Conservation (phyloP, 108 stramenopile species). For the Chaetoceros tenuissimus region DNA sequence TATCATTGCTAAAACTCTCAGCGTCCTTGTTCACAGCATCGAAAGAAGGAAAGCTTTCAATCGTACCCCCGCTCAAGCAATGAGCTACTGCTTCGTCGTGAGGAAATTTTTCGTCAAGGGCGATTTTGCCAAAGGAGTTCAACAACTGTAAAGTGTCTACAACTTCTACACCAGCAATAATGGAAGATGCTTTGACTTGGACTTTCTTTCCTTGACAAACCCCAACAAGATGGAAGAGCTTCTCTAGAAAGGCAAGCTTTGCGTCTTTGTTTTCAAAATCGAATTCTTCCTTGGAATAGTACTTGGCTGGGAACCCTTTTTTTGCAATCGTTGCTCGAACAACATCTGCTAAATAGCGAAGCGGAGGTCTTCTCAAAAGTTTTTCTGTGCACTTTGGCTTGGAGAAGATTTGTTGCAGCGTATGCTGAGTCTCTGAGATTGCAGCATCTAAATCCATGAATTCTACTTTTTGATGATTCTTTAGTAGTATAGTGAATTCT, state of each 20-base stretch:
- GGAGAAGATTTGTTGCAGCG: constrained; percentile 21
- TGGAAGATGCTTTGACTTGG: constrained; percentile 16
- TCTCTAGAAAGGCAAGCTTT: constrained; percentile 33
- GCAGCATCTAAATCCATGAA: constrained; percentile 10
- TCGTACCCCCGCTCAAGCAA: background rate
- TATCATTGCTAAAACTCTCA: background rate
- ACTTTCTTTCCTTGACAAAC: constrained; percentile 12
- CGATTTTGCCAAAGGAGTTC: constrained; percentile 12
- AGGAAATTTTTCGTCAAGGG: constrained; percentile 15
- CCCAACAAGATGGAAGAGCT: constrained; percentile 27
- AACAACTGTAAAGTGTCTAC: constrained; percentile 21
- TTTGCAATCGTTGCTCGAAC: constrained; percentile 16
- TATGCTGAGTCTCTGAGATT: constrained; percentile 13
- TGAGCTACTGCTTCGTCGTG: constrained; percentile 13
- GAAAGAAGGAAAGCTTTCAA: background rate
- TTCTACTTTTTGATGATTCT: no score
- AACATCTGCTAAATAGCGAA: constrained; percentile 35
- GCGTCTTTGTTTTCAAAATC: constrained; percentile 31
- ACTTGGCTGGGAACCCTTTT: constrained; percentile 27
- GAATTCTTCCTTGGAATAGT: constrained; percentile 19
- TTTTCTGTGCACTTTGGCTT: constrained; percentile 24
- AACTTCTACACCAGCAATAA: constrained; percentile 32
- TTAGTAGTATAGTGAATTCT: no score
- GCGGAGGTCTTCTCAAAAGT: constrained; percentile 27
- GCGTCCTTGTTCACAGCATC: background rate